Evolutionary conservation across 1,284 basidiomycete species (phyloP).

Genomic region (Irpex sp.): DNA sequence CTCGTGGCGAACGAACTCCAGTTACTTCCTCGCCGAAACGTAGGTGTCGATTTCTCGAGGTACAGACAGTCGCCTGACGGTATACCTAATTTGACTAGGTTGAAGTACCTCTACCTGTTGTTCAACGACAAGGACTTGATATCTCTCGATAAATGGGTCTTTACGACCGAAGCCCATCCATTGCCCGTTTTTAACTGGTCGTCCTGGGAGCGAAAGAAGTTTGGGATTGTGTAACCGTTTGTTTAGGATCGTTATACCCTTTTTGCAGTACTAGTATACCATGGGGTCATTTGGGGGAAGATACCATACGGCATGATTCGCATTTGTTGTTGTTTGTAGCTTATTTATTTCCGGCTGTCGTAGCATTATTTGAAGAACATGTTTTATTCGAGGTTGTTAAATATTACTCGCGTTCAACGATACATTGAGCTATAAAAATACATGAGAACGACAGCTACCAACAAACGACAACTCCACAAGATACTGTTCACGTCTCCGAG

Average conservation of each 20-base stretch:
- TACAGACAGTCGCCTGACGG: conserved; percentile 48
- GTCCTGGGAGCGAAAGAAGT: conserved; percentile 18
- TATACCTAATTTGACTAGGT: conserved; percentile 50
- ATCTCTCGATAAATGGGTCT: conserved; percentile 71
- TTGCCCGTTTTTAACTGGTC: conserved; percentile 74
- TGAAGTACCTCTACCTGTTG: conserved; percentile 66
- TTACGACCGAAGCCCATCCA: conserved; percentile 83
- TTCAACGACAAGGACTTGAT: conserved; percentile 54
- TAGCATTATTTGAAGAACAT: neutral
- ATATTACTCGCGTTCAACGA: neutral
- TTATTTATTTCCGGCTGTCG: neutral
- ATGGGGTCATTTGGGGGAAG: no score
- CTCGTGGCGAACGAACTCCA: conserved; percentile 20
- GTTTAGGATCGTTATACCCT: neutral
- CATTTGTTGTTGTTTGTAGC: no score
- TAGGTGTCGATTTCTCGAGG: conserved; percentile 36
- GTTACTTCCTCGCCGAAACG: conserved; percentile 72
- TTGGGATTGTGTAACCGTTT: neutral
- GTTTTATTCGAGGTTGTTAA: neutral
- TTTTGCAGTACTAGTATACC: neutral
- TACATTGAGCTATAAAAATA: neutral
- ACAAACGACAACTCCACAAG: neutral
- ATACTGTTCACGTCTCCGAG: neutral
- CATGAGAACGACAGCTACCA: neutral
- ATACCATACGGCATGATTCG: no score